Evolutionary conservation across 805 yeast species (phyloP).

Genomic region (Metschnikowia koreensis): DNA sequence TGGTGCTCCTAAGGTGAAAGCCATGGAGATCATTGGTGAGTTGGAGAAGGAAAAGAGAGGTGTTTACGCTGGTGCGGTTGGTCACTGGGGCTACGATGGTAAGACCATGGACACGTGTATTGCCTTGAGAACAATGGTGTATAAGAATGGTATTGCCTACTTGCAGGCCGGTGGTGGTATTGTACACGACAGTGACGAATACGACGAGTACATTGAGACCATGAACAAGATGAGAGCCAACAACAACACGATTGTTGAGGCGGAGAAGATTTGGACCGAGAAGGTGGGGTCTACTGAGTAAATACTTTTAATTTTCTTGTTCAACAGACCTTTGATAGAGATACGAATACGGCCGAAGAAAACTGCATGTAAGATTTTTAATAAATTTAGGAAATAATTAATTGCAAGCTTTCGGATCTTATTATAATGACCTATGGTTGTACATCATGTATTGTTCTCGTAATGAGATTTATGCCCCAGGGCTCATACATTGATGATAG

Average conservation of each 20-base stretch:
- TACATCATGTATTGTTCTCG: no score
- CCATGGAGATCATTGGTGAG: constrained; percentile 92
- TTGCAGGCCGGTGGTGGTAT: constrained; percentile 99
- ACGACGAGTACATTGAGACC: constrained; percentile 93
- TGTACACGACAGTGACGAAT: constrained; percentile 91
- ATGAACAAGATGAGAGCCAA: constrained; percentile 97
- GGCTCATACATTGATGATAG: no score
- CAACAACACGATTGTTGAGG: constrained; percentile 85
- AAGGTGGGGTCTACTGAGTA: constrained; percentile 25
- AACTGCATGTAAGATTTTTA: neutral
- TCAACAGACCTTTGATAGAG: neutral
- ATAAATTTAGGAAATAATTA: no score
- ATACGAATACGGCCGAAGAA: neutral
- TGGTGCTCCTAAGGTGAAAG: constrained; percentile 97
- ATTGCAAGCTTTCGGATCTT: no score
- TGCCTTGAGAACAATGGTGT: constrained; percentile 95
- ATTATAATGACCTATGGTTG: no score
- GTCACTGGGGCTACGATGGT: constrained; percentile 97
- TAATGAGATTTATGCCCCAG: no score
- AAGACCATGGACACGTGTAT: constrained; percentile 95
- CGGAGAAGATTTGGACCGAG: constrained; percentile 74
- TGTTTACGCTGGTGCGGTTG: constrained; percentile 98
- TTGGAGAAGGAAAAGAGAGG: constrained; percentile 92
- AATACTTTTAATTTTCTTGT: no score
- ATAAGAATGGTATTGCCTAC: constrained; percentile 85